Evolutionary conservation across 2,329 filamentous ascomycete genomes (phyloP).

Genomic region (Colletotrichum sp.): DNA sequence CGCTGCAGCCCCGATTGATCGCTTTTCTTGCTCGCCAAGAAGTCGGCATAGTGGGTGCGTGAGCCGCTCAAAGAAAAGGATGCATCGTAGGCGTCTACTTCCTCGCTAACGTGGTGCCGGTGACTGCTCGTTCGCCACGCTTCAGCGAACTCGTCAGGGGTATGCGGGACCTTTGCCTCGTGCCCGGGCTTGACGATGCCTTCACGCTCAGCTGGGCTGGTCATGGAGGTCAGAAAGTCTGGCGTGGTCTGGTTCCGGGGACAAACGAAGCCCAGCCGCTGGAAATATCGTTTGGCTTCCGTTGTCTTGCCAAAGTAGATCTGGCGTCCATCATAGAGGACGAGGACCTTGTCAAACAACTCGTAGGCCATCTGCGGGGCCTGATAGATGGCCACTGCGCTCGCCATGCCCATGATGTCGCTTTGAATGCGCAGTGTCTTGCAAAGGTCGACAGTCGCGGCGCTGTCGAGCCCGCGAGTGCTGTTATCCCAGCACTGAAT

Average conservation of each 20-base stretch:
- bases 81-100: neutral
- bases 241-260: conserved; percentile 64
- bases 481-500: conserved; percentile 76
- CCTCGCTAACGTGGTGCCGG: neutral
- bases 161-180: conserved; percentile 37
- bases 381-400: conserved; percentile 69
- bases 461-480: conserved; percentile 67
- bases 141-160: conserved; percentile 42
- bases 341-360: conserved; percentile 70
- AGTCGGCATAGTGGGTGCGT: conserved; percentile 6
- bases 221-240: conserved; percentile 69
- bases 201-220: conserved; percentile 42
- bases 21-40: neutral
- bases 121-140: conserved; percentile 33
- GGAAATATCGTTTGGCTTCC: conserved; percentile 29
- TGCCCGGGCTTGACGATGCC: conserved; percentile 36
- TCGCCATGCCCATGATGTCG: conserved; percentile 61
- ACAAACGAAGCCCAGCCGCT: conserved; percentile 60
- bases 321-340: conserved; percentile 72
- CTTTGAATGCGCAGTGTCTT: conserved; percentile 65
- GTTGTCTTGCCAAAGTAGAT: conserved; percentile 48
- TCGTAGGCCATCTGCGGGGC: conserved; percentile 47
- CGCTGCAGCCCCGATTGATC: conserved; percentile 9
- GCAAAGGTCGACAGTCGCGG: conserved; percentile 71
- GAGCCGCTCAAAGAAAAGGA: neutral